Evolutionary conservation across 2,329 filamentous ascomycete species (phyloP).

Genomic region (Venturia oleaginea): DNA sequence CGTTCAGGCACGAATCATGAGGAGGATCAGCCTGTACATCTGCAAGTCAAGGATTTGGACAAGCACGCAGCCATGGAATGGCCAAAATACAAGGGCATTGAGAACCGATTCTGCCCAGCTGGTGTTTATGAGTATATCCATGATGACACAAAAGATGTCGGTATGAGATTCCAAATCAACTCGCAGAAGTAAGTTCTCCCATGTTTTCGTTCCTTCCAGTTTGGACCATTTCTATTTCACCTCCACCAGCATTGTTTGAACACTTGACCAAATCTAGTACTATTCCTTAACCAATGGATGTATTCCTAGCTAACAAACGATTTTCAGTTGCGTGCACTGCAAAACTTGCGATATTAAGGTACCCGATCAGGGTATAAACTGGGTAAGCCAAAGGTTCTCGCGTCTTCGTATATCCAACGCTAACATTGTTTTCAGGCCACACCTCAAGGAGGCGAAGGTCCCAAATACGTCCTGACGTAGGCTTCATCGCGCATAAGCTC

Average conservation of each 20-base stretch:
- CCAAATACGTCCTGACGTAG: slow-evolving; percentile 54
- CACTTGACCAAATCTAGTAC: neutral
- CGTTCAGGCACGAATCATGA: slow-evolving; percentile 97
- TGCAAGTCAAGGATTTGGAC: slow-evolving; percentile 94
- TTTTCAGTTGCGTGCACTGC: slow-evolving; percentile 84
- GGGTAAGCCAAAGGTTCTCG: slow-evolving; percentile 18
- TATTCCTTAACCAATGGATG: neutral
- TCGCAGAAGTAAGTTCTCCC: slow-evolving; percentile 72
- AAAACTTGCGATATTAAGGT: slow-evolving; percentile 99
- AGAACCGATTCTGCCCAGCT: slow-evolving; percentile 94
- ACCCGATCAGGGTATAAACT: slow-evolving; percentile 93
- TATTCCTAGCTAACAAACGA: slow-evolving; percentile 21
- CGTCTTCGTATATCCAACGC: neutral
- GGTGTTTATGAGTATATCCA: slow-evolving; percentile 98
- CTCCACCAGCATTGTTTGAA: neutral
- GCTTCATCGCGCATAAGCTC: neutral
- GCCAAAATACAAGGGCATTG: slow-evolving; percentile 81
- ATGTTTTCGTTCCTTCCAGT: neutral
- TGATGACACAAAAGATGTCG: slow-evolving; percentile 74
- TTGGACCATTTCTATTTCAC: neutral
- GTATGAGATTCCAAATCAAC: slow-evolving; percentile 96
- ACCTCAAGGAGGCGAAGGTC: slow-evolving; percentile 78
- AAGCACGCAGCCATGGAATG: slow-evolving; percentile 75
- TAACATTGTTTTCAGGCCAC: slow-evolving; percentile 53
- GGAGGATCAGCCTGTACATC: slow-evolving; percentile 93